These are phyloP conservation scores for Alternaria dauci DNA, from an alignment of 2,329 filamentous ascomycete species.

Conservation along the genomic window DNA sequence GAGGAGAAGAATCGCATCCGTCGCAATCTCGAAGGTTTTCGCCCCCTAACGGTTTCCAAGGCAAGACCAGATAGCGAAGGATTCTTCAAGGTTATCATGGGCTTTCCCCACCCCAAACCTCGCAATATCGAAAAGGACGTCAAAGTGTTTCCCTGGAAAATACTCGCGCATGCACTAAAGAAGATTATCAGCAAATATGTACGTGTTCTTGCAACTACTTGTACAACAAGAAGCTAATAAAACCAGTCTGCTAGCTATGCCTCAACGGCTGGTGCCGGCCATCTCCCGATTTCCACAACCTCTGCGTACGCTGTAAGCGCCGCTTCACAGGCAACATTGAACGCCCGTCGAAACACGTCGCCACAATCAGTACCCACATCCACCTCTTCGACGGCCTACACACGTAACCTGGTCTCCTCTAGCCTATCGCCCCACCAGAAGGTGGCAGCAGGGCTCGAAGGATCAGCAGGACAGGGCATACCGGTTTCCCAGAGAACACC, in stretches of 20 bases:
- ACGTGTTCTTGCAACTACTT: slow-evolving; percentile 49
- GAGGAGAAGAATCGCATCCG: slow-evolving; percentile 99
- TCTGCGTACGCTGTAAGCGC: slow-evolving; percentile 51
- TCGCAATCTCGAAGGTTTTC: slow-evolving; percentile 92
- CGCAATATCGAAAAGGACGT: slow-evolving; percentile 99
- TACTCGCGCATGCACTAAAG: slow-evolving; percentile 84
- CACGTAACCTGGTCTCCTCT: slow-evolving; percentile 53
- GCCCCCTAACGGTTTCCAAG: slow-evolving; percentile 92
- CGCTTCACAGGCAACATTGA: slow-evolving; percentile 58
- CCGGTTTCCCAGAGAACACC: slow-evolving; percentile 46
- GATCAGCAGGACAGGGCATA: slow-evolving; percentile 49
- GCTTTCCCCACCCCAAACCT: slow-evolving; percentile 91
- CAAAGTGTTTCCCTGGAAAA: slow-evolving; percentile 98
- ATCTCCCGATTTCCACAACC: slow-evolving; percentile 50
- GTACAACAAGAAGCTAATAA: slow-evolving; percentile 47
- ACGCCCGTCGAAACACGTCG: slow-evolving; percentile 58
- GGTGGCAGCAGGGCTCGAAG: slow-evolving; percentile 50
- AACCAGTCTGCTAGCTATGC: slow-evolving; percentile 72
- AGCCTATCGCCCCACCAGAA: slow-evolving; percentile 56
- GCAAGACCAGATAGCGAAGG: slow-evolving; percentile 90
- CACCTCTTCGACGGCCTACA: slow-evolving; percentile 55
- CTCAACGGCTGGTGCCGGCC: slow-evolving; percentile 65
- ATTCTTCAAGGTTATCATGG: slow-evolving; percentile 99
- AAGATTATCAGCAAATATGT: slow-evolving; percentile 99
- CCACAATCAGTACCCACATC: slow-evolving; percentile 59